Conservation (phyloP, 148 eudicot genomes). For the Chenopodium album region DNA sequence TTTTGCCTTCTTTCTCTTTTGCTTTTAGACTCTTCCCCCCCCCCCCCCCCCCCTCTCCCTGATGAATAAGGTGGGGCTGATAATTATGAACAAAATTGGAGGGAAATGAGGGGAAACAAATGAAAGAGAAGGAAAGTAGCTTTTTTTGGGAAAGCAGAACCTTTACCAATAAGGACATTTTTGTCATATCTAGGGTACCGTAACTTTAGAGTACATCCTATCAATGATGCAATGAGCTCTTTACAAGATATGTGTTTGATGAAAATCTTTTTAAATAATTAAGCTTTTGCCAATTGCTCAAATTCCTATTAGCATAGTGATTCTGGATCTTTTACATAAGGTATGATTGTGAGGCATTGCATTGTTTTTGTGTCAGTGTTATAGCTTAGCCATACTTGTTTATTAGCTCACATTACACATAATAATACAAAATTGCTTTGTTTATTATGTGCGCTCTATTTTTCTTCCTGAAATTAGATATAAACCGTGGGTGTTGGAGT, state of each 20-base stretch:
- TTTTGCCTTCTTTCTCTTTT: not conserved
- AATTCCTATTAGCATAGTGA: not conserved
- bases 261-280: not conserved
- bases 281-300: not conserved
- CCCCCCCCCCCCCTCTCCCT: not conserved
- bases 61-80: not conserved
- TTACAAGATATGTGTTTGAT: constrained; percentile 4
- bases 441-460: not conserved
- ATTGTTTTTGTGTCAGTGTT: not conserved
- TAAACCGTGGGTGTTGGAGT: constrained; percentile 71
- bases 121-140: not conserved
- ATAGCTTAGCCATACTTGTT: not conserved
- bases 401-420: constrained; percentile 1
- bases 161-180: not conserved
- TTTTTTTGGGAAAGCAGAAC: not conserved
- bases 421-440: not conserved
- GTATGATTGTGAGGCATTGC: not conserved
- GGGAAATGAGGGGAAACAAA: not conserved
- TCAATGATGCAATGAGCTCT: not conserved
- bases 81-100: not conserved
- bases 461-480: constrained; percentile 39
- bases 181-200: not conserved
- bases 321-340: not conserved
- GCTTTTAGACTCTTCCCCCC: not conserved
- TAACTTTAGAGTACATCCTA: not conserved